Conservation (phyloP, 495 filamentous ascomycete species). For the Aspergillus haitiensis region DNA sequence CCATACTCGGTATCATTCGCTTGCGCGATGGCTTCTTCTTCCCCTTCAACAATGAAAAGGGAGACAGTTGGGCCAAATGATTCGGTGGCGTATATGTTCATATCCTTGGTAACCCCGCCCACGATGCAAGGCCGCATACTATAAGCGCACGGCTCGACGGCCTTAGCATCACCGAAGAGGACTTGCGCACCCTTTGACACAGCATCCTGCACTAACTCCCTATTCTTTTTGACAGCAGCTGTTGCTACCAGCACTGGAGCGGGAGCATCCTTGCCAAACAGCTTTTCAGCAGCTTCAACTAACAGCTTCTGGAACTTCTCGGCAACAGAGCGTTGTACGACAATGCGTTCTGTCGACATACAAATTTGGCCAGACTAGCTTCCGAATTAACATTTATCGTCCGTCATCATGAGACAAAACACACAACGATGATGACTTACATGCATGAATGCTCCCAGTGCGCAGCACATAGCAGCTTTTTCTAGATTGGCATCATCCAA, state of each 20-base stretch:
- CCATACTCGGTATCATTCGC: slow-evolving; percentile 58
- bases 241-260: slow-evolving; percentile 62
- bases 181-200: slow-evolving; percentile 67
- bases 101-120: slow-evolving; percentile 66
- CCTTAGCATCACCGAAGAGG: slow-evolving; percentile 56
- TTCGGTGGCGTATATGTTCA: slow-evolving; percentile 82
- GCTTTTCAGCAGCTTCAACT: slow-evolving; percentile 40
- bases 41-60: slow-evolving; percentile 47
- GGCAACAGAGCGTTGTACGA: slow-evolving; percentile 71
- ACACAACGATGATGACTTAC: slow-evolving; percentile 29
- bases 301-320: slow-evolving; percentile 65
- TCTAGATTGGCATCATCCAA: slow-evolving; percentile 60
- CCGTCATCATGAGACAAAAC: neutral
- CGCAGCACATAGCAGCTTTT: slow-evolving; percentile 53
- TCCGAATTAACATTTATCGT: slow-evolving; percentile 9
- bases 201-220: slow-evolving; percentile 64
- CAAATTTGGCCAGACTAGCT: slow-evolving; percentile 75
- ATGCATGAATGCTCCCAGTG: slow-evolving; percentile 55
- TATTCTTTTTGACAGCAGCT: slow-evolving; percentile 64
- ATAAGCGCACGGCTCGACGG: slow-evolving; percentile 47
- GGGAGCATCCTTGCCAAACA: slow-evolving; percentile 49
- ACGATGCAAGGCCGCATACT: slow-evolving; percentile 73
- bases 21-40: slow-evolving; percentile 49
- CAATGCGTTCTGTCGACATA: slow-evolving; percentile 87
- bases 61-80: slow-evolving; percentile 79